phyloP scores from a whole-genome alignment of 164 flowering plant species.

The Chloranthus sessilifolius region DNA sequence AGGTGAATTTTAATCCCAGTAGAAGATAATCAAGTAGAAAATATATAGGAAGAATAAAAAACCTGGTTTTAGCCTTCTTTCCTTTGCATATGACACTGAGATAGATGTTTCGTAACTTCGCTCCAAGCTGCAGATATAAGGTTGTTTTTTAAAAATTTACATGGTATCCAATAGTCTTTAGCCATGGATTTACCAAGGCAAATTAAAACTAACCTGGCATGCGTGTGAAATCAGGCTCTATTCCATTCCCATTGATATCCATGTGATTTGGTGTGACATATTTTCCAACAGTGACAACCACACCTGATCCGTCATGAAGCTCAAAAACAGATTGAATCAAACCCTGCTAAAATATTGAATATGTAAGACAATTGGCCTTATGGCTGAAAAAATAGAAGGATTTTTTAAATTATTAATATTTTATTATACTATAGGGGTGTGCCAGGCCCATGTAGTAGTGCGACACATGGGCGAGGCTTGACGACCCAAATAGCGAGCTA shows the following conservation, averaged over 20 bases:
- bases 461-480: constrained; percentile 5
- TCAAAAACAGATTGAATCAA: constrained; percentile 92
- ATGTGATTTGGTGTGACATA: constrained; percentile 83
- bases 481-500: constrained; percentile 5
- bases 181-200: background rate
- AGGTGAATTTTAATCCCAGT: too few relatives aligned
- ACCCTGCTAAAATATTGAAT: constrained; percentile 41
- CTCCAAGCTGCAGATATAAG: constrained; percentile 56
- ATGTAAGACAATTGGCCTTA: too few relatives aligned
- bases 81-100: constrained; percentile 38
- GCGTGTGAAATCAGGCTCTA: constrained; percentile 70
- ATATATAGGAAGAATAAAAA: too few relatives aligned
- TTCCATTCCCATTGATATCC: constrained; percentile 93
- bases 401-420: too few relatives aligned
- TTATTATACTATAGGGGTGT: too few relatives aligned
- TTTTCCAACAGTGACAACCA: constrained; percentile 92
- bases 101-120: constrained; percentile 52
- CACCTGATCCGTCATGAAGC: constrained; percentile 93
- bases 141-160: background rate
- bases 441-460: constrained; percentile 3
- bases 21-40: too few relatives aligned
- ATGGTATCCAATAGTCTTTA: background rate
- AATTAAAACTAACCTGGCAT: constrained; percentile 53
- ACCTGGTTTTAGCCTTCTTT: constrained; percentile 29
- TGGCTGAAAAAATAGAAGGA: too few relatives aligned